Percentiles rank a stretch among this genome's conserved stretches.
Evolutionary conservation across 257 asterid genomes (phyloP).

Genomic region (Haberlea rhodopensis): DNA sequence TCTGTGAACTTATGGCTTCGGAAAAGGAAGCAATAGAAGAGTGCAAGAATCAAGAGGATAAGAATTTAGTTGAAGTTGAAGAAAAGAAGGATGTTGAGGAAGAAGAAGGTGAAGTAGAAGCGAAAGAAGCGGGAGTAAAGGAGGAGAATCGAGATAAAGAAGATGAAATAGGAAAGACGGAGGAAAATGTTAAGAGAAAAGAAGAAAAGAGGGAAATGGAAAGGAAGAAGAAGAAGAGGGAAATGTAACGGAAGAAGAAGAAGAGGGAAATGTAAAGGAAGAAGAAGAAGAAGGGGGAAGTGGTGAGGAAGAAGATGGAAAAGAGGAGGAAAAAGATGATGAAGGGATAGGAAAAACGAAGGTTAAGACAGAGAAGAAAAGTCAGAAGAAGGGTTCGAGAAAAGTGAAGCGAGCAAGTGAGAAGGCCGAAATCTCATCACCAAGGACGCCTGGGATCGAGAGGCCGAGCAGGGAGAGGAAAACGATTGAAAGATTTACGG

Average conservation of each 20-base stretch:
- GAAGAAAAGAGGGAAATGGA: no score
- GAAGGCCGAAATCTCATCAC: constrained; percentile 32
- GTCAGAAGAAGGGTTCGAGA: constrained; percentile 29
- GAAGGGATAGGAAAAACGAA: constrained; percentile 20
- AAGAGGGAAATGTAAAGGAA: neutral
- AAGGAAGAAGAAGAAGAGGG: constrained; percentile 2
- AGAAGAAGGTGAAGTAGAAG: constrained; percentile 20
- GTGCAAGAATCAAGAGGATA: constrained; percentile 32
- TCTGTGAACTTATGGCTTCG: constrained; percentile 47
- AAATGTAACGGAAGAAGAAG: constrained; percentile 5
- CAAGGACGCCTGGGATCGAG: constrained; percentile 45
- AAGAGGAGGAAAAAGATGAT: constrained; percentile 18
- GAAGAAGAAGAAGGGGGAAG: constrained; percentile 20
- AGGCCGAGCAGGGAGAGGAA: constrained; percentile 93
- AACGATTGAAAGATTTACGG: constrained; percentile 69
- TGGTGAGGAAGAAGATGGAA: constrained; percentile 20
- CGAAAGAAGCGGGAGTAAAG: neutral
- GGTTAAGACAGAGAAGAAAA: constrained; percentile 26
- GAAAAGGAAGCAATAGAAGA: constrained; percentile 41
- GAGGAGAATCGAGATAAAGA: neutral
- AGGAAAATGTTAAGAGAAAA: constrained; percentile 11
- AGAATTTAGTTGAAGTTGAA: constrained; percentile 23
- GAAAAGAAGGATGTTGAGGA: constrained; percentile 21
- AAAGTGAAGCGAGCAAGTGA: constrained; percentile 27
- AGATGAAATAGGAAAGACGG: constrained; percentile 4